Base-by-base conservation (phyloP, 2,329 filamentous ascomycete species). In the Fusarium cicatricum region DNA sequence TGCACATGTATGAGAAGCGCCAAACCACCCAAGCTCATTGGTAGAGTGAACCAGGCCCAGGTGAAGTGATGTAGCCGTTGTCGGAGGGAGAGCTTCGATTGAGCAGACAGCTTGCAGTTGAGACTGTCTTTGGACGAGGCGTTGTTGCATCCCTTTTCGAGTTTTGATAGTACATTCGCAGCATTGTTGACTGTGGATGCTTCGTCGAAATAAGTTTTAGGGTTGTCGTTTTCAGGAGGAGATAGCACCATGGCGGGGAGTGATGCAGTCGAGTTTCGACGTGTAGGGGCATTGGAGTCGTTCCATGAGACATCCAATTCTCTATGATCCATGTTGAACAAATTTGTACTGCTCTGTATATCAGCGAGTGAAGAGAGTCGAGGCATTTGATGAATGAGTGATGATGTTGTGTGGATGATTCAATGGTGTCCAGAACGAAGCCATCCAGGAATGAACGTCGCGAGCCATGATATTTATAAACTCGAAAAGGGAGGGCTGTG, bases 1-100 rank as follows among this genome's bases (percentile, higher is more conserved):
- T 86, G 85, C 3, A 81, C 80, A 38, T 79, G 78, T 37, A 92
- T 79, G 14, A 92, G 79, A 3, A 88, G 73, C 0, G 89, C 84
- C 2, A 92, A 73, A 0, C 88, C 88, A 29, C 90, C 90, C 0
- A 88, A 90, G 41, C 86, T 89, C 89, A 92, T 92, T 2, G 88
- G 87, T 28, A 86, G 77, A 2, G 88, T 89, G 73, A 88, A 93
- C 88, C 89, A 91, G 15, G 85, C 86, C 87, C 86, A 88, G 1
- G 85, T 88, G 68, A 88, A 87, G 73, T 88, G 85, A 39, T 79
- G 74, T 21, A 85, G 71, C 4, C 83, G 74, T 49, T 80, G 67
- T 47, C 76, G 75, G 16, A 83, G 52, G 4, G 72, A 66, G 2
- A 82, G 64, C 45, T 72, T 77, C 4, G 56, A 58, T 11, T 64